These are phyloP conservation scores for Pulveroboletus sp. DNA, from an alignment of 768 basidiomycete species.

Conservation along the genomic window DNA sequence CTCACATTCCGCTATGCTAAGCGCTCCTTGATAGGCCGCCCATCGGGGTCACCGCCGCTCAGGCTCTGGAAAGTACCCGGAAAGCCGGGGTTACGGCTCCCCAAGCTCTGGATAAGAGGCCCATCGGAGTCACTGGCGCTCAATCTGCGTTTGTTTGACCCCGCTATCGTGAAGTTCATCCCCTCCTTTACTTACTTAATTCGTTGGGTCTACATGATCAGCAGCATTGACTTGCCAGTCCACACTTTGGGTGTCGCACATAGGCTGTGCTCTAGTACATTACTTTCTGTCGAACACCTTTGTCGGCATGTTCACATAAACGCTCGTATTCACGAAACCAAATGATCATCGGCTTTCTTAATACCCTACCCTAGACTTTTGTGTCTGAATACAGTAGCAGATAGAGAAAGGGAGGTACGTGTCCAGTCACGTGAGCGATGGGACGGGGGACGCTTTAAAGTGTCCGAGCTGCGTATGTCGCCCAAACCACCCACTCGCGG, in stretches of 20 bases:
- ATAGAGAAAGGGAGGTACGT: neutral
- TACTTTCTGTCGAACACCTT: neutral
- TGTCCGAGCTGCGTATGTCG: neutral
- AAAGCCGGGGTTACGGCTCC: too few species aligned
- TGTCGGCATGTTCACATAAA: too few species aligned
- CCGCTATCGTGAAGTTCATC: too few species aligned
- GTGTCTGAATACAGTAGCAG: neutral
- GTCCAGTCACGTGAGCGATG: conserved; percentile 24
- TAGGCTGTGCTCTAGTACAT: neutral
- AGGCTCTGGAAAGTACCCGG: too few species aligned
- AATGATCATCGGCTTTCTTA: too few species aligned
- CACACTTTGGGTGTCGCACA: neutral
- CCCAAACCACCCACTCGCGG: neutral
- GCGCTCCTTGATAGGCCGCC: conserved; percentile 11
- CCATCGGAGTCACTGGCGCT: too few species aligned
- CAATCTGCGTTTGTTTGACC: too few species aligned
- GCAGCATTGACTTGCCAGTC: too few species aligned
- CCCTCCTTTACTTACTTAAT: too few species aligned
- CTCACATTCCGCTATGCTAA: neutral
- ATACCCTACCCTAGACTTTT: neutral
- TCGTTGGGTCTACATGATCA: too few species aligned
- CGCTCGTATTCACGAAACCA: too few species aligned
- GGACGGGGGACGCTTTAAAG: conserved; percentile 7
- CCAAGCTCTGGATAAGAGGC: too few species aligned
- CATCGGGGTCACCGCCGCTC: conserved; percentile 4